Conservation (phyloP, 2,329 filamentous ascomycete genomes). For the Hypoxylon sp. region DNA sequence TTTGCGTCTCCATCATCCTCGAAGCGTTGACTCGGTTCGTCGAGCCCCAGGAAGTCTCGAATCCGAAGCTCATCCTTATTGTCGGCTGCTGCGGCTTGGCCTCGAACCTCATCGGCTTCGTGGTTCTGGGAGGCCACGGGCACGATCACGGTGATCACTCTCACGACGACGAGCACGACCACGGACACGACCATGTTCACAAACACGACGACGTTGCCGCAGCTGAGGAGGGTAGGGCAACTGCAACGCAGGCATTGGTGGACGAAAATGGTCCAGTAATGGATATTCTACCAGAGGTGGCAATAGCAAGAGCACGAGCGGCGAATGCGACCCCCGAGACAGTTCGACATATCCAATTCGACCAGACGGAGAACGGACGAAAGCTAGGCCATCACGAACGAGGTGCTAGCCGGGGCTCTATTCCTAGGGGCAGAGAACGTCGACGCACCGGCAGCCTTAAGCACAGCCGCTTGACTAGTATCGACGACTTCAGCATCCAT, state of each 20-base stretch:
- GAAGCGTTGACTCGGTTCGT: constrained; percentile 94
- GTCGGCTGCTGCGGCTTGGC: constrained; percentile 88
- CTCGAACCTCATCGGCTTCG: constrained; percentile 90
- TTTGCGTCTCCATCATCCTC: constrained; percentile 96
- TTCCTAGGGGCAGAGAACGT: constrained; percentile 59
- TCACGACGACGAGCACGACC: constrained; percentile 54
- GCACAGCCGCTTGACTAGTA: constrained; percentile 72
- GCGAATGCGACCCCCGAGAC: constrained; percentile 55
- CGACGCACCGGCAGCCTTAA: constrained; percentile 65
- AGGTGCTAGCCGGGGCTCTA: constrained; percentile 51
- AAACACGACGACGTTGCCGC: constrained; percentile 57
- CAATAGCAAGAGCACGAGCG: constrained; percentile 64
- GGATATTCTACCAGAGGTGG: constrained; percentile 54
- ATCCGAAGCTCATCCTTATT: constrained; percentile 88
- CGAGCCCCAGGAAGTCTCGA: constrained; percentile 87
- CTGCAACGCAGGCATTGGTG: constrained; percentile 59
- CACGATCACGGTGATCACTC: constrained; percentile 74
- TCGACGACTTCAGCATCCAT: constrained; percentile 85
- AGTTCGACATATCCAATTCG: constrained; percentile 60
- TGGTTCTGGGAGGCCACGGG: constrained; percentile 93
- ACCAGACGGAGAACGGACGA: constrained; percentile 53
- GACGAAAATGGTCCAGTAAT: constrained; percentile 72
- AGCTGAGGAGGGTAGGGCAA: constrained; percentile 67
- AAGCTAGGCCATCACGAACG: constrained; percentile 41
- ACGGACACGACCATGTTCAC: constrained; percentile 63